A percentile compares a stretch with the other conserved stretches of the same genome.
These are phyloP conservation scores for Thielaviopsis euricoi DNA, from an alignment of 2,329 filamentous ascomycete genomes.

Conservation along the genomic window DNA sequence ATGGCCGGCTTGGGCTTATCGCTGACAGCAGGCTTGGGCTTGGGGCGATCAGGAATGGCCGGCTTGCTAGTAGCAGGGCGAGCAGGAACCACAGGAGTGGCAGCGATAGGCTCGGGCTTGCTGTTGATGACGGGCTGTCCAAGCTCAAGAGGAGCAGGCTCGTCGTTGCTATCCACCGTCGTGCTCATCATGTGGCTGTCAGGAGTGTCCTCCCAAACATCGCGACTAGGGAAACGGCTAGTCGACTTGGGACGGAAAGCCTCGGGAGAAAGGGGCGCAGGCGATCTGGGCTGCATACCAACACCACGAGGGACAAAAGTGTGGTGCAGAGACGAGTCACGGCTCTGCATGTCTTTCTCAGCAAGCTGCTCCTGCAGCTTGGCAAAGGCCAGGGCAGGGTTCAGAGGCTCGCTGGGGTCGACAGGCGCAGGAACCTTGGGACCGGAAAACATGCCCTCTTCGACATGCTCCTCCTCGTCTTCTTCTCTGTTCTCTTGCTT, in stretches of 20 bases:
- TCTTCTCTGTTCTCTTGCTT: constrained; percentile 12
- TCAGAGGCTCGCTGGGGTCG: constrained; percentile 28
- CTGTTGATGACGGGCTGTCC: not conserved
- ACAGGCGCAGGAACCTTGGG: constrained; percentile 16
- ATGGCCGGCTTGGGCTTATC: constrained; percentile 69
- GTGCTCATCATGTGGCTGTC: constrained; percentile 69
- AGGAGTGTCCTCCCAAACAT: constrained; percentile 89
- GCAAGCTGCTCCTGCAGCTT: constrained; percentile 49
- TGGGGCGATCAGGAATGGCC: constrained; percentile 18
- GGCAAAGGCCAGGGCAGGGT: constrained; percentile 48
- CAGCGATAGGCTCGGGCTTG: not conserved
- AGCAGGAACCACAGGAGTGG: constrained; percentile 14
- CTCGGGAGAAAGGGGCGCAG: constrained; percentile 1
- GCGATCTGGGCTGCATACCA: constrained; percentile 11
- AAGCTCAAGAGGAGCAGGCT: not conserved
- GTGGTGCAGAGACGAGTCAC: constrained; percentile 20
- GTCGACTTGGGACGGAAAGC: constrained; percentile 4
- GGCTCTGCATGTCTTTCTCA: constrained; percentile 30
- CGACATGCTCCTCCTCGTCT: constrained; percentile 16
- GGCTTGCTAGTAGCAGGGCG: constrained; percentile 19
- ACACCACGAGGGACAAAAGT: constrained; percentile 27
- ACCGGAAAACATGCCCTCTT: constrained; percentile 15
- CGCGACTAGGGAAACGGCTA: constrained; percentile 59
- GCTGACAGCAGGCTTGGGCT: constrained; percentile 33
- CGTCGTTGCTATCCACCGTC: constrained; percentile 32